Percentiles rank a stretch among this genome's conserved stretches.
Conservation (phyloP, 208 protist genomes). For the Trypanosoma mega region DNA sequence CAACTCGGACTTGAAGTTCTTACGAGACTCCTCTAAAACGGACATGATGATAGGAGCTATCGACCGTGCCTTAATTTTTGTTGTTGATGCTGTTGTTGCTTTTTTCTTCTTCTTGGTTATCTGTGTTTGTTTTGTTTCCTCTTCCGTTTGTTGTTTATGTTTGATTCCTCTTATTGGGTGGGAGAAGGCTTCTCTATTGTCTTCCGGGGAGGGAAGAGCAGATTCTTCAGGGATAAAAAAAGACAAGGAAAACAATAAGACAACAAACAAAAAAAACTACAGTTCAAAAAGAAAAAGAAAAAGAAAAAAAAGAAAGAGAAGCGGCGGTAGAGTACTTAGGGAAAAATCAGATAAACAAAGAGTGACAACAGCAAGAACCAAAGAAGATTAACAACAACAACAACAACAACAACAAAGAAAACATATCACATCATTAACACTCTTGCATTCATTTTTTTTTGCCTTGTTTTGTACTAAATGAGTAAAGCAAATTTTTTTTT, state of each 20-base stretch:
- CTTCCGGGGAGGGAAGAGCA: not conserved
- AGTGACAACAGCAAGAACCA: no score
- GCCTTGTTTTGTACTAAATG: no score
- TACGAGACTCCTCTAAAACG: constrained; percentile 14
- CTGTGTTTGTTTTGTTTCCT: not conserved
- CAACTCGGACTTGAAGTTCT: constrained; percentile 15
- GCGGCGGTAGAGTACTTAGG: no score
- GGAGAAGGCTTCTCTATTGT: not conserved
- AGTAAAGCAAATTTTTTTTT: no score
- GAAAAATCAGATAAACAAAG: no score
- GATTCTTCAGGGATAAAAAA: not conserved
- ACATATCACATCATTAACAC: no score
- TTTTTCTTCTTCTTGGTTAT: not conserved
- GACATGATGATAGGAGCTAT: constrained; percentile 12
- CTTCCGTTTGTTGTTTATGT: not conserved
- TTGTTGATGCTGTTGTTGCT: not conserved
- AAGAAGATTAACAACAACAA: no score
- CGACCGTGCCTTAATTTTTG: not conserved
- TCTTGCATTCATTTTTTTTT: no score
- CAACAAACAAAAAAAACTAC: constrained; percentile 18
- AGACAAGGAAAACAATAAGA: constrained; percentile 14
- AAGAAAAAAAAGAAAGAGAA: constrained; percentile 12
- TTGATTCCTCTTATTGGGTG: not conserved
- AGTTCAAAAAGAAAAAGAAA: constrained; percentile 13
- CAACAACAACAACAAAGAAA: no score